These are phyloP conservation scores for Brettanomyces bruxellensis DNA, from an alignment of 805 yeast genomes.

Conservation along the genomic window DNA sequence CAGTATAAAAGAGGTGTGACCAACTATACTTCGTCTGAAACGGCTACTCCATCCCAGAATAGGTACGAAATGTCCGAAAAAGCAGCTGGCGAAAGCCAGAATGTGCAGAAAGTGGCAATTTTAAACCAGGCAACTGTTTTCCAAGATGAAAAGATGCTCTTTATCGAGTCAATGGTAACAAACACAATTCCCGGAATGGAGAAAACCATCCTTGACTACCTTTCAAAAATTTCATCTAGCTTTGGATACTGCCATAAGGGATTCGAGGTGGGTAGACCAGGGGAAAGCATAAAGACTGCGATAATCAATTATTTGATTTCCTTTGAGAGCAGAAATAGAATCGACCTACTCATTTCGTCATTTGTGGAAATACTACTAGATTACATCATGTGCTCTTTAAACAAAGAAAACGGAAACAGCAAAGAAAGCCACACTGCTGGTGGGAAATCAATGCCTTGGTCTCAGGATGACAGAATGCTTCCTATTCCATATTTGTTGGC, in stretches of 20 bases:
- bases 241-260: slow-evolving; percentile 18
- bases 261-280: slow-evolving; percentile 19
- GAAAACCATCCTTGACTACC: slow-evolving; percentile 24
- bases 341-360: slow-evolving; percentile 41
- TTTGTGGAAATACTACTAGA: slow-evolving; percentile 28
- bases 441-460: slow-evolving; percentile 5
- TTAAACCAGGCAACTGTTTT: slow-evolving; percentile 23
- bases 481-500: slow-evolving; percentile 55
- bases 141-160: slow-evolving; percentile 30
- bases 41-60: neutral
- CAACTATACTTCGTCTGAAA: neutral
- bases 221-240: slow-evolving; percentile 26
- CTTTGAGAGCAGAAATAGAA: slow-evolving; percentile 33
- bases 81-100: neutral
- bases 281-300: slow-evolving; percentile 21
- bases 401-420: slow-evolving; percentile 1
- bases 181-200: slow-evolving; percentile 29
- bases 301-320: slow-evolving; percentile 34
- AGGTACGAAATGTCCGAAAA: slow-evolving; percentile 1
- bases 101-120: slow-evolving; percentile 12
- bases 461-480: slow-evolving; percentile 15
- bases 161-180: slow-evolving; percentile 26
- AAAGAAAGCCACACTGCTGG: neutral
- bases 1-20: neutral
- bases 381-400: slow-evolving; percentile 18